These are phyloP conservation scores for Cladophialophora yegresii DNA, from an alignment of 2,329 filamentous ascomycete species.

Conservation along the genomic window DNA sequence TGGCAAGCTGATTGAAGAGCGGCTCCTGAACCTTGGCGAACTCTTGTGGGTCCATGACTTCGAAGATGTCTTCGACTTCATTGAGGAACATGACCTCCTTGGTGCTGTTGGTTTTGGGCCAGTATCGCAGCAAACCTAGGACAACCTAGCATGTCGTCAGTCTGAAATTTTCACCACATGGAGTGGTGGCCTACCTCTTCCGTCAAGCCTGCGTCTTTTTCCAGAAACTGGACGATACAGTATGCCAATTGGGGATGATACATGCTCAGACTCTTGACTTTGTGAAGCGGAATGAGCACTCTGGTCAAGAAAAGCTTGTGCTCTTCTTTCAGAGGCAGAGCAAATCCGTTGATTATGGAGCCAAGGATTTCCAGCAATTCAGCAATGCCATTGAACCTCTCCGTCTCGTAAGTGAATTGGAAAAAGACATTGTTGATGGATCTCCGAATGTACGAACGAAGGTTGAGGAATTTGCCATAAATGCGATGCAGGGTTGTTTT, in stretches of 20 bases:
- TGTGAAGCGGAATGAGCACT: conserved; percentile 90
- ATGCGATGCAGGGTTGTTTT: conserved; percentile 98
- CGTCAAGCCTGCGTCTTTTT: conserved; percentile 94
- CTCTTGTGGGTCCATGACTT: conserved; percentile 98
- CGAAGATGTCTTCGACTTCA: conserved; percentile 98
- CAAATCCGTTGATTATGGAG: conserved; percentile 99
- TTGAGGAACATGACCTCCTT: conserved; percentile 99
- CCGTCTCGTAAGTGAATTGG: conserved; percentile 98
- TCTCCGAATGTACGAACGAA: conserved; percentile 92
- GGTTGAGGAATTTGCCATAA: conserved; percentile 97
- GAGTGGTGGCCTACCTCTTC: conserved; percentile 70
- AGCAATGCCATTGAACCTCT: conserved; percentile 96
- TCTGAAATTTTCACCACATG: neutral
- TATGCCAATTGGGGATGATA: conserved; percentile 98
- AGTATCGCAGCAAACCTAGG: conserved; percentile 89
- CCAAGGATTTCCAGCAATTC: conserved; percentile 95
- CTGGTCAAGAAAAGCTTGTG: conserved; percentile 97
- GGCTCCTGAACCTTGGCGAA: conserved; percentile 99
- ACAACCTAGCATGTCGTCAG: conserved; percentile 66
- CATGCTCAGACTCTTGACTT: conserved; percentile 99
- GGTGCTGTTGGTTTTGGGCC: conserved; percentile 99
- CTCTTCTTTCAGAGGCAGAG: conserved; percentile 93
- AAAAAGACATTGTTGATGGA: conserved; percentile 99
- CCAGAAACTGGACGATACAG: conserved; percentile 97
- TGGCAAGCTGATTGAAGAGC: conserved; percentile 93